phyloP scores from a whole-genome alignment of 1,139 yeast species.

The Suhomyces taliae region DNA sequence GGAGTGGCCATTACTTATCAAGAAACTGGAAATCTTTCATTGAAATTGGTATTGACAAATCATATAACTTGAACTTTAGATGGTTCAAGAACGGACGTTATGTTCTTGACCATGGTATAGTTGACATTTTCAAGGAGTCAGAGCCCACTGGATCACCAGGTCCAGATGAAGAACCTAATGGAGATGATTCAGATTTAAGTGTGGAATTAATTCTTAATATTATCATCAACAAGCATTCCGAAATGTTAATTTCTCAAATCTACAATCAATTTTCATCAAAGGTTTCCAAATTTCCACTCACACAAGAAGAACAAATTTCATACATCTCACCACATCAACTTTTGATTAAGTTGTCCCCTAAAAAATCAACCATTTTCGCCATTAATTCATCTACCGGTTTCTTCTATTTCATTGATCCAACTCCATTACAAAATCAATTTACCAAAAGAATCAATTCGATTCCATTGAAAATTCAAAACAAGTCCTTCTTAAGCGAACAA shows the following conservation, averaged over 20 bases:
- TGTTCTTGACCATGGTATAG: slow-evolving; percentile 21
- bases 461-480: slow-evolving; percentile 19
- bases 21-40: slow-evolving; percentile 49
- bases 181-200: slow-evolving; percentile 31
- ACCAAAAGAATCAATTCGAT: slow-evolving; percentile 36
- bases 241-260: slow-evolving; percentile 28
- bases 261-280: slow-evolving; percentile 12
- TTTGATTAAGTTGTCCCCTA: slow-evolving; percentile 34
- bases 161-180: slow-evolving; percentile 12
- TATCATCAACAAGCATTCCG: slow-evolving; percentile 43
- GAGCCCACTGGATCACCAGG: neutral
- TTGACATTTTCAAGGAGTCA: slow-evolving; percentile 13
- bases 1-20: slow-evolving; percentile 53
- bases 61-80: slow-evolving; percentile 53
- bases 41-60: slow-evolving; percentile 63
- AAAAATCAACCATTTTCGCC: slow-evolving; percentile 38
- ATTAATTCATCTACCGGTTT: slow-evolving; percentile 49
- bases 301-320: slow-evolving; percentile 12
- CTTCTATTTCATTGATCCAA: slow-evolving; percentile 46
- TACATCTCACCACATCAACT: slow-evolving; percentile 39
- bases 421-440: slow-evolving; percentile 37
- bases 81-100: slow-evolving; percentile 67
- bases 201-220: slow-evolving; percentile 37
- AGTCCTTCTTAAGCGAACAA: slow-evolving; percentile 28
- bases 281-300: neutral